Evolutionary conservation across 2,329 filamentous ascomycete species (phyloP).

Genomic region (Penicillium occitanis): DNA sequence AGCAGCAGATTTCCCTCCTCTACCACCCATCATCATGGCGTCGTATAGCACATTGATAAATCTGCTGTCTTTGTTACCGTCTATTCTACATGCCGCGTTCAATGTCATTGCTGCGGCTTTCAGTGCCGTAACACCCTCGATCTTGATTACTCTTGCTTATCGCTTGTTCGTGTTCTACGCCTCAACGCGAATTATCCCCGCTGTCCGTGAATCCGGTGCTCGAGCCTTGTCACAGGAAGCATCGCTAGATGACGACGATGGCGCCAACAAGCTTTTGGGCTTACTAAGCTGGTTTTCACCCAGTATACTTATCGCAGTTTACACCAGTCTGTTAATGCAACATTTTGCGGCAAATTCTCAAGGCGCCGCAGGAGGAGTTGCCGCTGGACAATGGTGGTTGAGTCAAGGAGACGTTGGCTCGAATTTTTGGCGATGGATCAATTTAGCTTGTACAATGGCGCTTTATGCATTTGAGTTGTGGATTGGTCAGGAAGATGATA

Average conservation of each 20-base stretch:
- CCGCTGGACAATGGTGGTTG: constrained; percentile 75
- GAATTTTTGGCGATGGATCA: constrained; percentile 91
- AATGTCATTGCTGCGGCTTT: constrained; percentile 88
- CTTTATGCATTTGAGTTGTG: constrained; percentile 90
- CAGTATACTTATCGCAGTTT: constrained; percentile 90
- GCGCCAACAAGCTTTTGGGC: constrained; percentile 74
- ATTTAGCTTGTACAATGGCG: constrained; percentile 82
- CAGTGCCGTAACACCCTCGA: constrained; percentile 91
- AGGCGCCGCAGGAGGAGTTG: constrained; percentile 58
- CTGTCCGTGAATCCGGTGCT: constrained; percentile 82
- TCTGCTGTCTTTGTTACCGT: constrained; percentile 77
- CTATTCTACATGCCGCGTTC: constrained; percentile 77
- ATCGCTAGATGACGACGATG: constrained; percentile 79
- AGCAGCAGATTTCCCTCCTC: constrained; percentile 76
- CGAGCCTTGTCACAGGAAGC: constrained; percentile 80
- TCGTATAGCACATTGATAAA: constrained; percentile 91
- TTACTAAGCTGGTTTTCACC: constrained; percentile 93
- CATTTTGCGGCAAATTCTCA: constrained; percentile 76
- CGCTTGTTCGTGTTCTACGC: constrained; percentile 94
- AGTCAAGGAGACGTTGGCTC: constrained; percentile 79
- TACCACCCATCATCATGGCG: constrained; percentile 97
- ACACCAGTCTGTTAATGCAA: constrained; percentile 91
- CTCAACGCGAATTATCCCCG: constrained; percentile 92
- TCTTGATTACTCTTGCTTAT: constrained; percentile 92
- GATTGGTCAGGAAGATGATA: constrained; percentile 67